Evolutionary conservation across 2,329 filamentous ascomycete species (phyloP), one percentile per base, ranked within the genome.

Genomic region (Cladophialophora bantiana): DNA sequence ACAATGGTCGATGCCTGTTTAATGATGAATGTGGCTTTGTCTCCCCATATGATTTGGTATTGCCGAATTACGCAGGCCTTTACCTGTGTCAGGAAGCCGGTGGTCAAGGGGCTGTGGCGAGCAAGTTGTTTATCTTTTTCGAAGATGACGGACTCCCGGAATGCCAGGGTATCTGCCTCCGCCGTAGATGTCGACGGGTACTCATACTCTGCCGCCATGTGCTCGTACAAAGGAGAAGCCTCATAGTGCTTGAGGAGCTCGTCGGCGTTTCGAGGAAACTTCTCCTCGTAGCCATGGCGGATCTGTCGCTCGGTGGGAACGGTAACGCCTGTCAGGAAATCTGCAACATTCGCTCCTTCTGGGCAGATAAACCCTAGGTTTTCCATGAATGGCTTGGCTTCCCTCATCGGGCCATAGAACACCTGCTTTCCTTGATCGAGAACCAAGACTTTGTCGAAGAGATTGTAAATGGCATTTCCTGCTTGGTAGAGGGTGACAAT

Each of bases 401-500:
- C 80, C 5, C 81, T 77, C 70, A 82, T 79, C 0, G 88, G 83
- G 0, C 89, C 89, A 69, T 89, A 90, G 78, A 84, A 91, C 54
- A 90, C 83, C 71, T 91, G 76, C 68, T 87, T 86, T 55, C 89
- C 89, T 65, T 87, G 84, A 55, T 91, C 88, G 3, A 91, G 82
- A 7, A 91, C 84, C 0, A 91, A 80, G 0, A 90, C 88, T 73
- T 91, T 91, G 74, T 91, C 88, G 74, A 91, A 91, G 0, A 88
- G 81, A 32, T 89, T 80, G 74, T 90, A 90, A 66, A 91, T 90
- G 31, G 85, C 87, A 63, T 91, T 89, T 5, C 88, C 87, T 2
- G 89, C 89, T 73, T 91, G 89, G 74, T 92, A 91, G 0, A 90
- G 80, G 0, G 88, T 89, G 12, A 89, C 86, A 55, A 90, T 86